Conservation (phyloP, 768 basidiomycete genomes). For the Kwoniella mangroviensis region DNA sequence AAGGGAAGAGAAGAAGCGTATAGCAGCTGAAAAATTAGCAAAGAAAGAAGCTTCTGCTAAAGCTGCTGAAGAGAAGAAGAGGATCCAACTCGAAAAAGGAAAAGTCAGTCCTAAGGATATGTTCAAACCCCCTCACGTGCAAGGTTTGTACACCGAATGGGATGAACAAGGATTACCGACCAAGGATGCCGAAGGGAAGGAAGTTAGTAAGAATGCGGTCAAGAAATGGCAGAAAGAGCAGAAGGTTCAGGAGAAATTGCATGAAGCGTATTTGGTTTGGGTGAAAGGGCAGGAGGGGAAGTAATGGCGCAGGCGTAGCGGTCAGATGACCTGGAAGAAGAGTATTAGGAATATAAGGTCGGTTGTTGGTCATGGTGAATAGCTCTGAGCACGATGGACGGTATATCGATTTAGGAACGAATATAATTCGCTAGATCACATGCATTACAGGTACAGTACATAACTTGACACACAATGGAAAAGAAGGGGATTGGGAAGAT, state of each 20-base stretch:
- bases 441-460: neutral
- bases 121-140: constrained; percentile 81
- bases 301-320: neutral
- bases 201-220: constrained; percentile 75
- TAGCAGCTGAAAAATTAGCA: constrained; percentile 72
- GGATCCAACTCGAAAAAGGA: constrained; percentile 84
- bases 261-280: constrained; percentile 69
- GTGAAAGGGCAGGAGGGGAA: constrained; percentile 27
- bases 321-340: neutral
- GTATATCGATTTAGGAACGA: neutral
- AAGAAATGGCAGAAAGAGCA: constrained; percentile 81
- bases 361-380: no score
- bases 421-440: neutral
- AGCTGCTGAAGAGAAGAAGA: constrained; percentile 55
- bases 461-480: no score
- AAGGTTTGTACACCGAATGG: constrained; percentile 79
- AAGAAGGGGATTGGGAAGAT: no score
- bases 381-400: no score
- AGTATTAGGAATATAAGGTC: neutral
- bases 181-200: constrained; percentile 81
- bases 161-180: constrained; percentile 81
- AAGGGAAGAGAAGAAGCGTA: constrained; percentile 84
- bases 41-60: constrained; percentile 76
- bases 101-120: constrained; percentile 72
- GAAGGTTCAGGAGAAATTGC: constrained; percentile 73